Evolutionary conservation across 768 basidiomycete species (phyloP).

Genomic region (Tricholoma saponaceum): DNA sequence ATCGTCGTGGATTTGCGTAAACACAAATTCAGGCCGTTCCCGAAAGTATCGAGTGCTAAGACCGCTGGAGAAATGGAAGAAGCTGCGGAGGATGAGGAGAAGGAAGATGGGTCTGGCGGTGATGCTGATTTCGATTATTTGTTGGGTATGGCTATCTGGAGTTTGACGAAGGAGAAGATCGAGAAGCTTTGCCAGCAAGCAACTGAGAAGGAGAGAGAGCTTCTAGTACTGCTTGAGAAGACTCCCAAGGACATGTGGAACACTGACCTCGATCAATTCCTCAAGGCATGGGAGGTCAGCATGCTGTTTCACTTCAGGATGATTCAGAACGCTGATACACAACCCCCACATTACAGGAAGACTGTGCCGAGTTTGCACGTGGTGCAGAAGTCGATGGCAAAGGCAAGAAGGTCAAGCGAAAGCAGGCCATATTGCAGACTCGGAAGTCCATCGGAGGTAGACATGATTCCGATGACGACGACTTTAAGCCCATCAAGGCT

Average conservation of each 20-base stretch:
- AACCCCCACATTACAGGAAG: slow-evolving; percentile 25
- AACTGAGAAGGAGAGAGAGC: slow-evolving; percentile 76
- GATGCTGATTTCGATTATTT: slow-evolving; percentile 87
- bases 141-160: slow-evolving; percentile 92
- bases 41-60: slow-evolving; percentile 69
- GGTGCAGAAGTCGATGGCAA: slow-evolving; percentile 35
- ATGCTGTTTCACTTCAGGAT: slow-evolving; percentile 7
- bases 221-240: slow-evolving; percentile 71
- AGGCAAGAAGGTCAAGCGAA: slow-evolving; percentile 45
- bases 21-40: slow-evolving; percentile 88
- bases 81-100: slow-evolving; percentile 45
- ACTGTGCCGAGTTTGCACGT: slow-evolving; percentile 45
- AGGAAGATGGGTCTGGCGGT: slow-evolving; percentile 43
- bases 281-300: slow-evolving; percentile 81
- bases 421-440: slow-evolving; percentile 42
- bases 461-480: slow-evolving; percentile 36
- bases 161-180: slow-evolving; percentile 94
- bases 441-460: slow-evolving; percentile 44
- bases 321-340: neutral
- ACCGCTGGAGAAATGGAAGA: slow-evolving; percentile 64
- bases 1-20: slow-evolving; percentile 81
- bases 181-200: slow-evolving; percentile 80
- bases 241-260: slow-evolving; percentile 88
- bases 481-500: slow-evolving; percentile 46
- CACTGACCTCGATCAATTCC: slow-evolving; percentile 78